These are phyloP conservation scores for Royoungia palumana DNA, from an alignment of 768 basidiomycete species.

Conservation along the genomic window DNA sequence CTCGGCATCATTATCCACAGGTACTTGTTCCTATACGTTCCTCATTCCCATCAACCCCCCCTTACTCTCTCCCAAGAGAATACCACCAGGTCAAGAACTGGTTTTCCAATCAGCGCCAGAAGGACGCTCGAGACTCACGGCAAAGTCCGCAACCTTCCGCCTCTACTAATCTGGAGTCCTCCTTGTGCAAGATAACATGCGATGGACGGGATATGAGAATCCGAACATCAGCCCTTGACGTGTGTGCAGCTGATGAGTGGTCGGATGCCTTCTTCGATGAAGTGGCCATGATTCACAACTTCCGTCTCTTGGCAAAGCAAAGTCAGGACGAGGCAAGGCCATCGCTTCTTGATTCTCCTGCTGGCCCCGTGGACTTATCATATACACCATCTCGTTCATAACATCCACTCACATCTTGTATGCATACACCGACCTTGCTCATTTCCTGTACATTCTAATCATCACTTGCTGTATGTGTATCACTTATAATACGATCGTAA, in stretches of 20 bases:
- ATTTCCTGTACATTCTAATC: constrained; percentile 37
- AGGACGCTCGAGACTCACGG: constrained; percentile 38
- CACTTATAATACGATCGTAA: constrained; percentile 31
- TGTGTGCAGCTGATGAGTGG: constrained; percentile 47
- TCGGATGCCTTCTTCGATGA: constrained; percentile 61
- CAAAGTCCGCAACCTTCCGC: constrained; percentile 34
- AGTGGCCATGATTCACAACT: constrained; percentile 57
- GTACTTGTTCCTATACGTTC: constrained; percentile 31
- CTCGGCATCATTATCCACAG: constrained; percentile 55
- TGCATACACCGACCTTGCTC: constrained; percentile 27
- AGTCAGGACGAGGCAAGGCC: constrained; percentile 36
- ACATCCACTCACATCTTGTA: constrained; percentile 28
- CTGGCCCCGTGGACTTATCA: constrained; percentile 22
- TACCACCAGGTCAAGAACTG: constrained; percentile 64
- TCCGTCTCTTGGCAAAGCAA: constrained; percentile 37
- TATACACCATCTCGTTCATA: constrained; percentile 20
- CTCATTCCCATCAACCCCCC: background rate
- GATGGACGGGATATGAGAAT: constrained; percentile 44
- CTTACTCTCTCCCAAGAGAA: constrained; percentile 36
- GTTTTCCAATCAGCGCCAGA: constrained; percentile 64
- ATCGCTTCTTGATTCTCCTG: constrained; percentile 23
- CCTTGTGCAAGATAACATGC: constrained; percentile 34
- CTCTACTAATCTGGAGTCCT: constrained; percentile 34
- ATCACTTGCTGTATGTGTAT: constrained; percentile 29
- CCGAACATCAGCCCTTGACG: constrained; percentile 44